Conservation (phyloP, 2,329 filamentous ascomycete species). For the Bipolaris cookei region DNA sequence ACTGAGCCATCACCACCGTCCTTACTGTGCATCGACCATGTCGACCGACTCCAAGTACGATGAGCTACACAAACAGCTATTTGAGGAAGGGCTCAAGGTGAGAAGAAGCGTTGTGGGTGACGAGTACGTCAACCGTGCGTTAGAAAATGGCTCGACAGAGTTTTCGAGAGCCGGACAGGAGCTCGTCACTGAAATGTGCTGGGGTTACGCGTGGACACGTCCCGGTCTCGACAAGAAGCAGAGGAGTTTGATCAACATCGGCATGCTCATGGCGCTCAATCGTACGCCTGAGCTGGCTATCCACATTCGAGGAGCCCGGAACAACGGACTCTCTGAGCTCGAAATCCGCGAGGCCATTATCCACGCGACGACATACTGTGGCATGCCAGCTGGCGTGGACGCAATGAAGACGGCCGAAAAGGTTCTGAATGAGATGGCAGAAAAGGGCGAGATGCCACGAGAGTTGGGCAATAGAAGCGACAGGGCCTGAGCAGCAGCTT, state of each 20-base stretch:
- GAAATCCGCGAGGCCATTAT: slow-evolving; percentile 67
- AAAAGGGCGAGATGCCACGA: slow-evolving; percentile 51
- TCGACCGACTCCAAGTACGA: slow-evolving; percentile 52
- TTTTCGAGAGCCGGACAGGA: slow-evolving; percentile 68
- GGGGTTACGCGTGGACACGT: slow-evolving; percentile 69
- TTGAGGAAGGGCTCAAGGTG: slow-evolving; percentile 66
- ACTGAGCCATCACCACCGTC: neutral
- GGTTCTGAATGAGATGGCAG: slow-evolving; percentile 59
- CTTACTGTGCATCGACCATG: slow-evolving; percentile 35
- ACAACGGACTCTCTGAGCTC: slow-evolving; percentile 66
- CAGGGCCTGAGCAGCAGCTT: slow-evolving; percentile 25
- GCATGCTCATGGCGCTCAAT: slow-evolving; percentile 69
- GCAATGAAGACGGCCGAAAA: slow-evolving; percentile 61
- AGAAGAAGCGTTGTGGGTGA: slow-evolving; percentile 67
- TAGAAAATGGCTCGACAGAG: slow-evolving; percentile 63
- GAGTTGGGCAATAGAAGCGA: slow-evolving; percentile 43
- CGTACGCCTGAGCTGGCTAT: slow-evolving; percentile 64
- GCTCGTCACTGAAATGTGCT: slow-evolving; percentile 68
- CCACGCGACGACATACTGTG: slow-evolving; percentile 60
- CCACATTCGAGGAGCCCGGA: slow-evolving; percentile 67
- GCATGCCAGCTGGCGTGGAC: slow-evolving; percentile 62
- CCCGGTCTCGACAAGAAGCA: slow-evolving; percentile 67
- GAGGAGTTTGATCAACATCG: slow-evolving; percentile 67
- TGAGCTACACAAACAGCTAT: slow-evolving; percentile 61
- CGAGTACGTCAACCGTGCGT: slow-evolving; percentile 64